Evolutionary conservation across 106 monocot species (phyloP).

Genomic region (Cymbidium sinense): DNA sequence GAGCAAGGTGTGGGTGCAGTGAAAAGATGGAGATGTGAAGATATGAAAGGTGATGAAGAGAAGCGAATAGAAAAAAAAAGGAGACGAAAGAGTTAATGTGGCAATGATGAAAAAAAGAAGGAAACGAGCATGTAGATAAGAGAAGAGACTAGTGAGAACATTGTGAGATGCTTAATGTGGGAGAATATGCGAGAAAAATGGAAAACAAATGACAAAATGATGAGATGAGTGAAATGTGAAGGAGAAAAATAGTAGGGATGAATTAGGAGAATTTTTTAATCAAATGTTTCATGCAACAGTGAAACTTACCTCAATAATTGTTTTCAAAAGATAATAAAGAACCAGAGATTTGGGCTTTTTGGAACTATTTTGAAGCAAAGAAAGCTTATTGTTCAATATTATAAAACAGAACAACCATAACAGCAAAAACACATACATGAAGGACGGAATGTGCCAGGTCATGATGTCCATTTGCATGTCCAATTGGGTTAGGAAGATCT

Average conservation of each 20-base stretch:
- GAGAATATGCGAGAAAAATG: background rate
- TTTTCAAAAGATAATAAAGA: background rate
- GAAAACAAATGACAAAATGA: background rate
- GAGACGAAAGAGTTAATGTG: background rate
- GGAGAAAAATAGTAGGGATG: background rate
- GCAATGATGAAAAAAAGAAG: background rate
- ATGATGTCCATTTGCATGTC: constrained; percentile 58
- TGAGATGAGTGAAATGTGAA: background rate
- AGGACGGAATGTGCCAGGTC: constrained; percentile 55
- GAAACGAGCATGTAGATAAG: background rate
- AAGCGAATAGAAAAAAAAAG: background rate
- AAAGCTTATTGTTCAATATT: background rate
- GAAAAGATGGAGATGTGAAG: no score
- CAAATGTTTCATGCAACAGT: background rate
- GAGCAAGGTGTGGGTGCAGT: no score
- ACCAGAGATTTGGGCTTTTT: background rate
- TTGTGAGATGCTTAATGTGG: background rate
- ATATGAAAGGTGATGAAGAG: no score
- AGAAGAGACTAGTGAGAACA: background rate
- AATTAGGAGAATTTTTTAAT: background rate
- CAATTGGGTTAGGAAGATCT: constrained; percentile 52
- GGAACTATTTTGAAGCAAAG: background rate
- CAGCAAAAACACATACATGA: constrained; percentile 35
- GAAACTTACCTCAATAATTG: background rate
- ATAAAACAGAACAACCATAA: background rate